Evolutionary conservation across 441 rosid genomes (phyloP), one percentile per base, ranked within the genome.

Genomic region (Biscutella laevigata): DNA sequence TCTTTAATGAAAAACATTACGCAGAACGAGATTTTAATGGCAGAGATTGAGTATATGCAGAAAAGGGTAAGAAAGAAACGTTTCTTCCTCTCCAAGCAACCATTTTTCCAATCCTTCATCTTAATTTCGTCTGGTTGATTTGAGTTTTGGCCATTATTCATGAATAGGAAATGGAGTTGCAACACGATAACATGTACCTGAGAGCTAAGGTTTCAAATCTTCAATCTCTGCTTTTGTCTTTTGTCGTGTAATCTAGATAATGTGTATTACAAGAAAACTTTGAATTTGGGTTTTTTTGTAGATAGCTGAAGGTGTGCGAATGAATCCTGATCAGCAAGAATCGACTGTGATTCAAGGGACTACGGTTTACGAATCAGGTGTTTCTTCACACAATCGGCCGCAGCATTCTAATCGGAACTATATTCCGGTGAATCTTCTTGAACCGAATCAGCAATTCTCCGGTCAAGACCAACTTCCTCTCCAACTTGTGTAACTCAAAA

Each of bases 151-250:
- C 33, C 30, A 14, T 25, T 17, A 39, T 20, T 24, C 63, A 59
- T 61, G 57, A n/a, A n/a, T 76, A 88, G 96, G 96, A 81, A 73
- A 78, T 79, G 42, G 87, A 84, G 74, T 78, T 88, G 72, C 91
- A 84, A 61, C 84, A 84, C 51, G 89, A 81, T 56, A 88, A 83
- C 70, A 62, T 81, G 82, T 88, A 72, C 64, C 77, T 84, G 20
- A 61, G 89, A 57, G 82, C 87, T 33, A 79, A 79, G 89, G 94
- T 44, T 20, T n/a, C 27, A 1, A 28, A 27, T 53, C 19, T 25
- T 20, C 13, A 17, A 21, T 40, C n/a, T 52, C 38, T 46, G n/a
- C 5, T 19, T 20, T 32, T 29, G 2, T 30, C 33, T 22, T 8
- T 5, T 15, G 1, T 12, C 19, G 8, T 12, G 20, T 35, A 21